Evolutionary conservation across 1,139 yeast genomes (phyloP), one percentile per base, ranked within the genome.

Genomic region (Zygoascus meyerae): DNA sequence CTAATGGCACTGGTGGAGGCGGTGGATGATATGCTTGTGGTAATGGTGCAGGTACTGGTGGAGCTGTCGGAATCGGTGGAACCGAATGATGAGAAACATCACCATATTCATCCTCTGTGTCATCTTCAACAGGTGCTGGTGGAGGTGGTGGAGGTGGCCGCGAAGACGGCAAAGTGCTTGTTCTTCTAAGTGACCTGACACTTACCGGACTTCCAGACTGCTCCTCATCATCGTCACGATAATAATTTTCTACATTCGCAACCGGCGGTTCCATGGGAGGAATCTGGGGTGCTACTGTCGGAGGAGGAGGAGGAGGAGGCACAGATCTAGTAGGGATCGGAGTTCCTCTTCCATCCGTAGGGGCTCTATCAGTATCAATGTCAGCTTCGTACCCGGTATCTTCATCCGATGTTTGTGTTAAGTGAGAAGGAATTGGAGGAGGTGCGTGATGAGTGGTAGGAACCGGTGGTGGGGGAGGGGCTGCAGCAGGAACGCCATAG

Each of bases 301-400:
- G 51, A 6, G 44, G 50, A 10, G 44, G 37, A 26, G 63, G 59
- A n/a, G 62, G 57, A 28, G 58, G 56, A 5, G 59, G 51, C 17
- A 56, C 33, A 16, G 36, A 26, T 7, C 37, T 28, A 11, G 37
- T 12, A 9, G 37, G 12, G 12, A 15, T 32, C 21, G 48, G 41
- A 6, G 43, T 30, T 5, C 11, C 36, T 9, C 32, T 17, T 32
- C 56, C 50, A 33, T 55, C 18, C n/a, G 21, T 18, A 7, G 17
- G 29, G 8, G 39, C 28, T 14, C 45, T 49, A 44, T 70, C 75
- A 0, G 73, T 65, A 48, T 75, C 79, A 34, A 71, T 78, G 44
- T 74, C 79, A 1, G 78, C 78, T 45, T 75, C 79, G 51, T 75
- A 74, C 0, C 78, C 80, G 0, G 77, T 70, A 7, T 59, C 62